Conservation (phyloP, 768 basidiomycete species). For the Termitomyces sp. region DNA sequence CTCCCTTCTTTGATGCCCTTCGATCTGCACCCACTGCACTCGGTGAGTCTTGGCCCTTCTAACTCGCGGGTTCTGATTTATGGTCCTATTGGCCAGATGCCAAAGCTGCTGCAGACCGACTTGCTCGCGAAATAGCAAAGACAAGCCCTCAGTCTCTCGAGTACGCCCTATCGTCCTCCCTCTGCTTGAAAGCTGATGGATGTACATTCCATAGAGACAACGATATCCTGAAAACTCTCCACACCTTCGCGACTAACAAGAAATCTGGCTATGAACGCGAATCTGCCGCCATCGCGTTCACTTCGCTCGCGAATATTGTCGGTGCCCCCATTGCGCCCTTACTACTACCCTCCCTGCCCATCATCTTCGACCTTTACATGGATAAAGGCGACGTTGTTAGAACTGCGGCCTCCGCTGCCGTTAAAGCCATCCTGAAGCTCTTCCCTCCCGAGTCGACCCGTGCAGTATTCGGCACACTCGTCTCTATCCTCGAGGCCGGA, state of each 20-base stretch:
- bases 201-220: constrained; percentile 42
- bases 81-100: constrained; percentile 53
- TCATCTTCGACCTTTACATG: constrained; percentile 81
- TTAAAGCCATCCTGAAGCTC: constrained; percentile 80
- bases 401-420: constrained; percentile 70
- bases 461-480: constrained; percentile 64
- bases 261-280: constrained; percentile 89
- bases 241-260: constrained; percentile 72
- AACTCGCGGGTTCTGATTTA: constrained; percentile 2
- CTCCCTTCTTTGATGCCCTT: constrained; percentile 47
- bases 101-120: constrained; percentile 77
- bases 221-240: constrained; percentile 60
- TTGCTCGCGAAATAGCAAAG: constrained; percentile 70
- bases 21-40: constrained; percentile 60
- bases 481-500: constrained; percentile 72
- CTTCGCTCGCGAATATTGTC: constrained; percentile 65
- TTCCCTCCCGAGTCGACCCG: constrained; percentile 81
- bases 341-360: constrained; percentile 71
- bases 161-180: constrained; percentile 32
- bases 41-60: constrained; percentile 31
- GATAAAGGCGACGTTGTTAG: constrained; percentile 95
- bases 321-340: constrained; percentile 72
- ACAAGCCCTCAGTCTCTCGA: constrained; percentile 56
- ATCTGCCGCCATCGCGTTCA: constrained; percentile 78
- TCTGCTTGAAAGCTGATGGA: neutral